phyloP scores from a whole-genome alignment of 805 yeast genomes.

The Candida silvicultrix region DNA sequence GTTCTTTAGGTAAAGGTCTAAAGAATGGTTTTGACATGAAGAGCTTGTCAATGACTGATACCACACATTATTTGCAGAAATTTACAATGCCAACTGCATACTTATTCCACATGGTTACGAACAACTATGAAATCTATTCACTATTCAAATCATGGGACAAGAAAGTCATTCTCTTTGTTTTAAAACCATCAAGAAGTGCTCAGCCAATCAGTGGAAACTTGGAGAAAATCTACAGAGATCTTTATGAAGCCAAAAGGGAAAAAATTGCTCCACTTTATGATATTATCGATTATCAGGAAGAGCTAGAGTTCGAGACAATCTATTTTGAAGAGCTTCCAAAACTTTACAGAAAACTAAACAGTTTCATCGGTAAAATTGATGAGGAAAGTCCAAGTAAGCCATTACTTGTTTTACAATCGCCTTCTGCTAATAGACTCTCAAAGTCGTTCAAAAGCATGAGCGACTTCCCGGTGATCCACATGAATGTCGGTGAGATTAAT shows the following conservation, averaged over 20 bases:
- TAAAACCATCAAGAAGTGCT: slow-evolving; percentile 66
- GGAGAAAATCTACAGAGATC: slow-evolving; percentile 48
- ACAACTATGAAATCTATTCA: slow-evolving; percentile 69
- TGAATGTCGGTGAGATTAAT: slow-evolving; percentile 51
- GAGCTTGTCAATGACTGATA: slow-evolving; percentile 41
- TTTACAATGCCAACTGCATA: slow-evolving; percentile 56
- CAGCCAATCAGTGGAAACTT: slow-evolving; percentile 55
- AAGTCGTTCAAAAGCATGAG: slow-evolving; percentile 38
- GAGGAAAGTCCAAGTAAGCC: slow-evolving; percentile 64
- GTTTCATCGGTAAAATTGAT: slow-evolving; percentile 45
- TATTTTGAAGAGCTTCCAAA: slow-evolving; percentile 50
- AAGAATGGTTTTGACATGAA: slow-evolving; percentile 75
- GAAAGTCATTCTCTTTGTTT: slow-evolving; percentile 43
- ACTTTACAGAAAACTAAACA: slow-evolving; percentile 52
- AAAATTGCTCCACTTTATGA: slow-evolving; percentile 34
- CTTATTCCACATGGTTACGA: slow-evolving; percentile 61
- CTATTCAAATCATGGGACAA: slow-evolving; percentile 60
- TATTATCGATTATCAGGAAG: slow-evolving; percentile 46
- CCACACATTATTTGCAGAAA: slow-evolving; percentile 46
- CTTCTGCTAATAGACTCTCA: slow-evolving; percentile 41
- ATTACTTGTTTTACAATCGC: slow-evolving; percentile 69
- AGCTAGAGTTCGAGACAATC: slow-evolving; percentile 46
- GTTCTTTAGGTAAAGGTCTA: slow-evolving; percentile 79
- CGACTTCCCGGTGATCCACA: slow-evolving; percentile 57
- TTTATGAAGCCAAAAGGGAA: slow-evolving; percentile 40